Evolutionary conservation across 352 stramenopile species (phyloP), one percentile per base, ranked within the genome.

Genomic region (Globisporangium polare): DNA sequence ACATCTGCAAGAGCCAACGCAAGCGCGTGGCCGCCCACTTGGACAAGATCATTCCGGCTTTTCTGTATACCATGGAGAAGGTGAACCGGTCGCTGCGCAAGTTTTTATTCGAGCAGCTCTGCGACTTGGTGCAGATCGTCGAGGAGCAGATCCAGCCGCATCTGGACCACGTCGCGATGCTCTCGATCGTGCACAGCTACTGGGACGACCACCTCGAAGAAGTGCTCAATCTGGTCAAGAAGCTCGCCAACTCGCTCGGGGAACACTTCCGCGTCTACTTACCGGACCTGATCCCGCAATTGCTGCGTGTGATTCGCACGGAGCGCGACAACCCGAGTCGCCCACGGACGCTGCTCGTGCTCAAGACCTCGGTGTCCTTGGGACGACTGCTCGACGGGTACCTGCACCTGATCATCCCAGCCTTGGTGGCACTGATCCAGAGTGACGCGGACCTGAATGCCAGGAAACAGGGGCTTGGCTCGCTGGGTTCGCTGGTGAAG

Each of bases 211-310:
- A 99, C 72, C 73, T 99, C 2, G 84, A 97, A 61, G 88, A 95
- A 46, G 98, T 99, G 53, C 96, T 99, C 56, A 96, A 99, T 47
- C 72, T 99, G 31, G 87, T 99, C 63, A 98, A 99, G 67, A 93
- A 96, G 60, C 68, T 97, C 33, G 88, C 89, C 17, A 90, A 80
- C 27, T 91, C 83, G 5, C 69, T 96, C 24, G 82, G 79, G 1
- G 89, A 97, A 55, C 74, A 83, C 12, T 98, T 98, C 56, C 86
- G 83, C 52, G 76, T 96, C 20, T 97, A 97, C 53, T 62, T 97
- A 3, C 86, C 88, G 5, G 78, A 92, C 35, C 62, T 98, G 12
- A 67, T 98, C 22, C 90, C 89, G 10, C 88, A 96, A 52, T 75
- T 97, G 60, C 68, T 98, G 47, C 85, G 84, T 5, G 85, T 95